Conservation (phyloP, 148 eudicot species). For the Fagopyrum homotropicum region DNA sequence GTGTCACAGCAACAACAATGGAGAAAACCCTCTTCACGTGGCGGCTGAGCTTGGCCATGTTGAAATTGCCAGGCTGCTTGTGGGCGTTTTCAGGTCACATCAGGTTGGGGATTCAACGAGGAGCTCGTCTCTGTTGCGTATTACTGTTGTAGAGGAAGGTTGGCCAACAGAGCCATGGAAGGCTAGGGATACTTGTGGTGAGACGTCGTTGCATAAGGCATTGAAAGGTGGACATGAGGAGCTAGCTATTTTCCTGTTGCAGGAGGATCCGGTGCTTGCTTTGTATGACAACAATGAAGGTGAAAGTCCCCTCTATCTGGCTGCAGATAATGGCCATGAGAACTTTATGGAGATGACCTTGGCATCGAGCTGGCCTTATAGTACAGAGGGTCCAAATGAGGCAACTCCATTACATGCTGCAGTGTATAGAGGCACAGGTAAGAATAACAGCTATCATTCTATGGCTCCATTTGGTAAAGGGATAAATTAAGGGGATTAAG, state of each 20-base stretch:
- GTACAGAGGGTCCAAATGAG: conserved; percentile 25
- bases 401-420: conserved; percentile 37
- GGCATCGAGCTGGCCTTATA: conserved; percentile 18
- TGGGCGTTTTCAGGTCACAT: conserved; percentile 25
- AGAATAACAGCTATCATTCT: not conserved
- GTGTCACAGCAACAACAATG: conserved; percentile 22
- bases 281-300: conserved; percentile 18
- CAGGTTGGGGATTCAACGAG: conserved; percentile 21
- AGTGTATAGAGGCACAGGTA: conserved; percentile 30
- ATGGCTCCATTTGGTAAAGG: too few relatives aligned
- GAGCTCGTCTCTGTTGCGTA: conserved; percentile 19
- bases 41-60: conserved; percentile 28
- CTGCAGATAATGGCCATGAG: conserved; percentile 28
- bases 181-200: conserved; percentile 29
- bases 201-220: conserved; percentile 38
- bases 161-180: conserved; percentile 28
- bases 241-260: conserved; percentile 24
- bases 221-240: conserved; percentile 23
- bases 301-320: conserved; percentile 34
- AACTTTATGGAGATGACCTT: conserved; percentile 20
- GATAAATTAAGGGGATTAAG: too few relatives aligned
- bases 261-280: conserved; percentile 25
- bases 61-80: conserved; percentile 20
- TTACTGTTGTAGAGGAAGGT: conserved; percentile 28
- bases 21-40: conserved; percentile 32